Percentiles rank a stretch among this genome's conserved stretches.
These are phyloP conservation scores for Magnaporthales sp. DNA, from an alignment of 2,329 filamentous ascomycete genomes.

Conservation along the genomic window DNA sequence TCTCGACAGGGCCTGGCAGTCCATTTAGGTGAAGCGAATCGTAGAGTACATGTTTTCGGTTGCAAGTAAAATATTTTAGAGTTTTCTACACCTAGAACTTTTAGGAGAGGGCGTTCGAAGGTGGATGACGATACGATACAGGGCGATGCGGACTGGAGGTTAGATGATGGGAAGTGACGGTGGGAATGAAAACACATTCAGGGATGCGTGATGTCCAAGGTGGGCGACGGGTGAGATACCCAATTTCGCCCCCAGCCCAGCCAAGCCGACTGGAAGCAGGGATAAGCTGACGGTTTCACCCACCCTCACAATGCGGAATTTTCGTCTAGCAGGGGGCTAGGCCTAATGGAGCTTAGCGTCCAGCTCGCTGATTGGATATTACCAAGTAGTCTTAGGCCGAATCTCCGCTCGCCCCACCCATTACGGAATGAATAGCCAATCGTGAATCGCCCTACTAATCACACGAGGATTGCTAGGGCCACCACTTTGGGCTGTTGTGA, in stretches of 20 bases:
- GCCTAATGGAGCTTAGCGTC: not conserved
- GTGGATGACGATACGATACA: not conserved
- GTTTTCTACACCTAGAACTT: not conserved
- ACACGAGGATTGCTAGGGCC: not conserved
- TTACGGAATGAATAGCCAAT: not conserved
- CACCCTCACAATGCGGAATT: not conserved
- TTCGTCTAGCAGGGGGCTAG: not conserved
- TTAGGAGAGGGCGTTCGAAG: not conserved
- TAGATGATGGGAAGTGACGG: slow-evolving; percentile 1
- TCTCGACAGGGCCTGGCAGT: not conserved
- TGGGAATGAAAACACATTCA: not conserved
- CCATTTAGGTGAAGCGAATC: not conserved
- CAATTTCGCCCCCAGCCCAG: not conserved
- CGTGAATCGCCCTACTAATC: not conserved
- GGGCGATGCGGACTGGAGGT: not conserved
- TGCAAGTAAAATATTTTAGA: not conserved
- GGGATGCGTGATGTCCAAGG: not conserved
- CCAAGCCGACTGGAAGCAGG: not conserved
- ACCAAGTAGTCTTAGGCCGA: not conserved
- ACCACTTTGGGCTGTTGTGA: not conserved
- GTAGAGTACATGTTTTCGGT: not conserved
- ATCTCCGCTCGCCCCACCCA: not conserved
- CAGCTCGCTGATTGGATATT: not conserved
- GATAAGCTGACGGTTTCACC: slow-evolving; percentile 1
- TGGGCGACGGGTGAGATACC: slow-evolving; percentile 8